Percentiles rank a stretch among this genome's conserved stretches.
Conservation (phyloP, 1,139 yeast genomes). For the Yarrowia galli region DNA sequence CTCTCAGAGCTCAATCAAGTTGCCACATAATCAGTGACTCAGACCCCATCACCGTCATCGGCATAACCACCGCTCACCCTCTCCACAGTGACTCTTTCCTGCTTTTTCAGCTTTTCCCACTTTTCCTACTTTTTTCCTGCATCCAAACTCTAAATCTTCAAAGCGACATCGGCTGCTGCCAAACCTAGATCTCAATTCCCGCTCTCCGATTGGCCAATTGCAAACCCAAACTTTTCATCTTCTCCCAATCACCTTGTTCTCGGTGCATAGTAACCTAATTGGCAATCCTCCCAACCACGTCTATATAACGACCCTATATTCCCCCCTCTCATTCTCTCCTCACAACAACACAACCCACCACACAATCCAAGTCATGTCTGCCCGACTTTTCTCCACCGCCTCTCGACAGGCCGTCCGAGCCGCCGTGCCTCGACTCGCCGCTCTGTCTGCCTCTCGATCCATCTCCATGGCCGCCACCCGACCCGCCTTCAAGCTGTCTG, state of each 20-base stretch:
- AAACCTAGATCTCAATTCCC: conserved; percentile 3
- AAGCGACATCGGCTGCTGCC: conserved; percentile 37
- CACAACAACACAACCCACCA: conserved; percentile 3
- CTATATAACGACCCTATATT: conserved; percentile 2
- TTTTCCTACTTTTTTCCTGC: too few relatives aligned
- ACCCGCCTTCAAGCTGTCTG: conserved; percentile 42
- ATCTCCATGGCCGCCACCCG: conserved; percentile 40
- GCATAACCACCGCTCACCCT: too few relatives aligned
- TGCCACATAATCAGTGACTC: too few relatives aligned
- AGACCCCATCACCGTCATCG: too few relatives aligned
- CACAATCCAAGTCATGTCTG: conserved; percentile 41
- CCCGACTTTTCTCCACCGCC: conserved; percentile 42
- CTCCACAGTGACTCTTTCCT: too few relatives aligned
- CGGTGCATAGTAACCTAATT: background rate
- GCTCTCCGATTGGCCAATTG: conserved; percentile 31
- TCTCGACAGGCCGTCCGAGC: conserved; percentile 31
- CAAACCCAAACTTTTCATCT: background rate
- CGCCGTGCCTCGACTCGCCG: conserved; percentile 19
- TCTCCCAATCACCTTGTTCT: conserved; percentile 1
- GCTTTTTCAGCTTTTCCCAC: too few relatives aligned
- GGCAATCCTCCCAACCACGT: background rate
- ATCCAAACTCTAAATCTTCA: too few relatives aligned
- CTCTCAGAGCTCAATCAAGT: too few relatives aligned
- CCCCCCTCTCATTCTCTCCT: background rate
- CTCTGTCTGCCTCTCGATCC: conserved; percentile 43